Conservation (phyloP, 306 rosid species). For the Benincasa hispida region DNA sequence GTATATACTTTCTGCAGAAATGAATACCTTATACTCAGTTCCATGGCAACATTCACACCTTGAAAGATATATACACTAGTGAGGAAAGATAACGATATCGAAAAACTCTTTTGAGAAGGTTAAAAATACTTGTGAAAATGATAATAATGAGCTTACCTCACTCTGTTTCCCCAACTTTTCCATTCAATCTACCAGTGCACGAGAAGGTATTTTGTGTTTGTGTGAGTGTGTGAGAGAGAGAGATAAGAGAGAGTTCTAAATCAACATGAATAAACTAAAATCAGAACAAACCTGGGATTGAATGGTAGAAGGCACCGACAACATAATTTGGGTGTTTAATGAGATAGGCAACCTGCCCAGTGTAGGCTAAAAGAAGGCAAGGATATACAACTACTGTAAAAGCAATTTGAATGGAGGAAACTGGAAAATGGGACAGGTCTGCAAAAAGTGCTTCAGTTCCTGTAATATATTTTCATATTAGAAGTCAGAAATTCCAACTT, state of each 20-base stretch:
- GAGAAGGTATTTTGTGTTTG: neutral
- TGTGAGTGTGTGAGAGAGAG: too few species aligned
- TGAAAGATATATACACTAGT: neutral
- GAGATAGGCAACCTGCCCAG: constrained; percentile 96
- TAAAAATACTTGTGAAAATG: neutral
- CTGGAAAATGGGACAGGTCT: constrained; percentile 92
- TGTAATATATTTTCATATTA: constrained; percentile 24
- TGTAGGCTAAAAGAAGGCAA: constrained; percentile 84
- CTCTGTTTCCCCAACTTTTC: neutral
- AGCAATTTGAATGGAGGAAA: constrained; percentile 86
- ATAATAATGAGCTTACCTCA: neutral
- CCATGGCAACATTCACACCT: neutral
- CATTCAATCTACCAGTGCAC: neutral
- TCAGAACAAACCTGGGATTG: constrained; percentile 72
- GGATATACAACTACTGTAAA: constrained; percentile 88
- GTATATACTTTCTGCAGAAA: constrained; percentile 6
- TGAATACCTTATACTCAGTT: neutral
- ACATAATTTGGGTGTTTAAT: constrained; percentile 40
- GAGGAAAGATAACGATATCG: neutral
- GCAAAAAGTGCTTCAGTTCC: constrained; percentile 99
- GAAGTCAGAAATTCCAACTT: neutral
- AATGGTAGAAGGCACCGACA: constrained; percentile 51
- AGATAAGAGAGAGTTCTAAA: neutral
- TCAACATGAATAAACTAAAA: neutral
- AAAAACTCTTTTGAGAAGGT: neutral